A percentile compares a stretch with the other conserved stretches of the same genome.
phyloP scores from a whole-genome alignment of 805 yeast species.

The Wickerhamiella lipophila region DNA sequence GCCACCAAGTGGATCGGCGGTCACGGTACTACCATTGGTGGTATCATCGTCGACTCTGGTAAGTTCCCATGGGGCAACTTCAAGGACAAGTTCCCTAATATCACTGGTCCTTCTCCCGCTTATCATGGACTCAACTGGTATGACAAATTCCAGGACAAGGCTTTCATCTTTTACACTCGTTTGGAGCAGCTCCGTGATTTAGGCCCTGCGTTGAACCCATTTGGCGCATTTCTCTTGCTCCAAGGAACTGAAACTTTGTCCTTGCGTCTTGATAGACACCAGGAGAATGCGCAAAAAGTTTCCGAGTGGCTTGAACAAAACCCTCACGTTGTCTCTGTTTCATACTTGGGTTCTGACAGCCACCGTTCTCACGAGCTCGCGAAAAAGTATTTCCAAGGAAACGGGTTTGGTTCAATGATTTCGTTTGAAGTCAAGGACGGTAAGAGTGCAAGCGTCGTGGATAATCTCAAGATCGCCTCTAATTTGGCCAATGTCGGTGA shows the following conservation, averaged over 20 bases:
- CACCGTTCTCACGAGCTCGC: conserved; percentile 70
- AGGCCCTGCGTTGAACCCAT: conserved; percentile 83
- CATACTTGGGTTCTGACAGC: conserved; percentile 78
- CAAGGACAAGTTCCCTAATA: conserved; percentile 83
- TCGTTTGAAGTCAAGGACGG: conserved; percentile 76
- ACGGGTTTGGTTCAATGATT: conserved; percentile 78
- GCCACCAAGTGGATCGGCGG: conserved; percentile 98
- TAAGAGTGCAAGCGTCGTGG: conserved; percentile 72
- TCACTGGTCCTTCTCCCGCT: conserved; percentile 81
- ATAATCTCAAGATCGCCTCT: conserved; percentile 69
- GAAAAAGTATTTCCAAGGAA: conserved; percentile 55
- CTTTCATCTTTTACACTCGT: conserved; percentile 21
- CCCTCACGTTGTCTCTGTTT: conserved; percentile 74
- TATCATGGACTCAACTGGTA: conserved; percentile 79
- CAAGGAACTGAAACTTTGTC: conserved; percentile 94
- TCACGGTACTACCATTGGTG: conserved; percentile 90
- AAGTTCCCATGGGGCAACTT: conserved; percentile 82
- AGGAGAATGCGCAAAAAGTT: conserved; percentile 62
- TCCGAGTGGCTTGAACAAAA: conserved; percentile 59
- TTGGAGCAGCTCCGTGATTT: conserved; percentile 48
- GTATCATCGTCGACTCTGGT: conserved; percentile 59
- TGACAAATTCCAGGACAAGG: conserved; percentile 42
- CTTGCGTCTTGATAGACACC: conserved; percentile 87
- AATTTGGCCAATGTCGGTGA: conserved; percentile 97
- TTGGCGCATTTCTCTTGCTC: conserved; percentile 69